phyloP scores from a whole-genome alignment of 306 rosid genomes.

The Trichosanthes cucumerina region DNA sequence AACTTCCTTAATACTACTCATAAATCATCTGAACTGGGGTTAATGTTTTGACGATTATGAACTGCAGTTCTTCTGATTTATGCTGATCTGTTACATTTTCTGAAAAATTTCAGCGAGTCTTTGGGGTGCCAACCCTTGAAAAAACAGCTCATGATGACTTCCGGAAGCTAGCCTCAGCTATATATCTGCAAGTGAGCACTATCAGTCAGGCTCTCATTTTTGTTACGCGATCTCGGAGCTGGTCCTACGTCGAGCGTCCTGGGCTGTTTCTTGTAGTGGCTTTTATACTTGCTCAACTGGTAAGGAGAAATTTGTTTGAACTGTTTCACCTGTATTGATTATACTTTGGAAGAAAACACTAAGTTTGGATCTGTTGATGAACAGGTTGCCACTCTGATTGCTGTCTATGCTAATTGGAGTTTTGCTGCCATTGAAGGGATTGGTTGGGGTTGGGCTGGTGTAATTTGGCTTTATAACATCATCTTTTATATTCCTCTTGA shows the following conservation, averaged over 20 bases:
- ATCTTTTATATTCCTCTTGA: conserved; percentile 88
- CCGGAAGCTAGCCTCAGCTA: conserved; percentile 89
- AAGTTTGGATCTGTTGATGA: conserved; percentile 10
- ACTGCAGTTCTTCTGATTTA: background rate
- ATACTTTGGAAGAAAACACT: background rate
- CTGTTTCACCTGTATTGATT: background rate
- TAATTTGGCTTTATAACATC: conserved; percentile 83
- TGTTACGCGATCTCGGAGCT: conserved; percentile 88
- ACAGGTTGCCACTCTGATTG: conserved; percentile 94
- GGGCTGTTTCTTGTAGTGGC: conserved; percentile 72
- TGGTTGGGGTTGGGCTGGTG: conserved; percentile 99
- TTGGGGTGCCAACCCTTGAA: conserved; percentile 80
- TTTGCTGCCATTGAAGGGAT: conserved; percentile 98
- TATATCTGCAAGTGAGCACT: conserved; percentile 98
- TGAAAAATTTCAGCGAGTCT: conserved; percentile 34
- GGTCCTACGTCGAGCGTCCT: conserved; percentile 96
- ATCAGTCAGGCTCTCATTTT: conserved; percentile 98
- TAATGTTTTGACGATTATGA: background rate
- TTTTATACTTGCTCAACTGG: conserved; percentile 83
- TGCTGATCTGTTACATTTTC: conserved; percentile 15
- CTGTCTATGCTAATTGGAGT: conserved; percentile 90
- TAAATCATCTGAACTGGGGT: background rate
- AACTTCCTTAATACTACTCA: conserved; percentile 4
- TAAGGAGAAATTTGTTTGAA: conserved; percentile 18
- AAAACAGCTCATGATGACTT: conserved; percentile 69